phyloP scores from a whole-genome alignment of 2,329 filamentous ascomycete species.

The Diaporthe humulicola region DNA sequence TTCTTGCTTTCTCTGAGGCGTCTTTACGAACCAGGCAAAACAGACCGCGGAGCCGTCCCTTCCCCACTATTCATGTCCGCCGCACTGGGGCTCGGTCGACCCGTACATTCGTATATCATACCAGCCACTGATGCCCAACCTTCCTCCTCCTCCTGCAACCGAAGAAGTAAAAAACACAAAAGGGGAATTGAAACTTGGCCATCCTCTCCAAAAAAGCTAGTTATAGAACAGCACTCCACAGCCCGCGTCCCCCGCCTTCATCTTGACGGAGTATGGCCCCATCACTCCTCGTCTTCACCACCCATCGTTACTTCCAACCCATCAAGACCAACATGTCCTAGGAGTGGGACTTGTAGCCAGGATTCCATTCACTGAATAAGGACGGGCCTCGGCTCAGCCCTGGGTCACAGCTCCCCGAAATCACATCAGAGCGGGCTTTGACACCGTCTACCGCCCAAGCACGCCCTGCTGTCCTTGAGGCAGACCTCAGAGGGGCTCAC shows the following conservation, averaged over 20 bases:
- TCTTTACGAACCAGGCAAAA: constrained; percentile 23
- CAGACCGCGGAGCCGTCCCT: constrained; percentile 2
- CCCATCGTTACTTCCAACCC: not conserved
- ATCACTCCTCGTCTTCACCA: not conserved
- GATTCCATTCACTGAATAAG: not conserved
- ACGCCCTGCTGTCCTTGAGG: not conserved
- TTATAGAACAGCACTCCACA: constrained; percentile 25
- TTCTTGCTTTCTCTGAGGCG: constrained; percentile 33
- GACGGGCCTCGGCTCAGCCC: not conserved
- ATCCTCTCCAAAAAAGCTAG: constrained; percentile 29
- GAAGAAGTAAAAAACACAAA: constrained; percentile 31
- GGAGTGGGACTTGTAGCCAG: not conserved
- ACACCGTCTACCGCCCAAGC: not conserved
- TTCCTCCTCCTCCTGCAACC: constrained; percentile 24
- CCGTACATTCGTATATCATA: constrained; percentile 39
- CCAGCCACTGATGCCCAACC: constrained; percentile 29
- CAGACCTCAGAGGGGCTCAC: not conserved
- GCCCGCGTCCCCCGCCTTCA: not conserved
- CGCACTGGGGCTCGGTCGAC: constrained; percentile 9
- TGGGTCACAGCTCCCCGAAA: not conserved
- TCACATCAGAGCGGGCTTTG: not conserved
- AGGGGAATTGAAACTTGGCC: constrained; percentile 26
- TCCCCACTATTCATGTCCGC: constrained; percentile 21
- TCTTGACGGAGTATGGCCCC: constrained; percentile 5
- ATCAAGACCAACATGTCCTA: not conserved